A percentile compares a stretch with the other conserved stretches of the same genome.
phyloP scores from a whole-genome alignment of 306 rosid species.

The Echinosophora koreensis region DNA sequence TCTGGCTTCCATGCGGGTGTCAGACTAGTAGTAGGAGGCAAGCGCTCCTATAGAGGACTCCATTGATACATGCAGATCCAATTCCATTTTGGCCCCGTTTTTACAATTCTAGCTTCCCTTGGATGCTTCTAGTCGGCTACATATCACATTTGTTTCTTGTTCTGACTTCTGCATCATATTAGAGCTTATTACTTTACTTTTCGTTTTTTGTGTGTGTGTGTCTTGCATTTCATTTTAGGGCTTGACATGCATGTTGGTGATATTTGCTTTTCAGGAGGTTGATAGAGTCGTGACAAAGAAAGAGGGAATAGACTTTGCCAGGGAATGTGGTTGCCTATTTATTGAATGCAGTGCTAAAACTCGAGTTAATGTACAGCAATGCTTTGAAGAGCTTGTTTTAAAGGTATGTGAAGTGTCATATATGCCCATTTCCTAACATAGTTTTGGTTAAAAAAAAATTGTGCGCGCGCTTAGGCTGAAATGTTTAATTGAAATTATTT shows the following conservation, averaged over 20 bases:
- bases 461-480: neutral
- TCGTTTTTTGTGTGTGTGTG: neutral
- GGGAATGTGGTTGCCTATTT: constrained; percentile 95
- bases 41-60: neutral
- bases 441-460: neutral
- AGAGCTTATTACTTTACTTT: constrained; percentile 4
- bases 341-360: constrained; percentile 98
- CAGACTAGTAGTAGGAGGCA: constrained; percentile 2
- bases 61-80: constrained; percentile 3
- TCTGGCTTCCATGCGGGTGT: neutral
- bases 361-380: constrained; percentile 88
- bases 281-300: constrained; percentile 87
- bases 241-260: constrained; percentile 39
- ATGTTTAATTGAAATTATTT: constrained; percentile 2
- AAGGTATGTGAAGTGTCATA: constrained; percentile 63
- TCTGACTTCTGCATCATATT: constrained; percentile 35
- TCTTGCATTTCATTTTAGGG: constrained; percentile 14
- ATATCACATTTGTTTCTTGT: constrained; percentile 30
- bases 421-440: constrained; percentile 1
- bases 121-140: constrained; percentile 27
- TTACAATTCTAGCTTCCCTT: constrained; percentile 32
- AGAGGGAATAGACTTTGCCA: constrained; percentile 89
- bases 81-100: neutral
- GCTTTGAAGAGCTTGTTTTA: constrained; percentile 97
- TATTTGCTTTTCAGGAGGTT: constrained; percentile 73